phyloP scores from a whole-genome alignment of 108 stramenopile genomes.

The Poteriospumella lacustris region DNA sequence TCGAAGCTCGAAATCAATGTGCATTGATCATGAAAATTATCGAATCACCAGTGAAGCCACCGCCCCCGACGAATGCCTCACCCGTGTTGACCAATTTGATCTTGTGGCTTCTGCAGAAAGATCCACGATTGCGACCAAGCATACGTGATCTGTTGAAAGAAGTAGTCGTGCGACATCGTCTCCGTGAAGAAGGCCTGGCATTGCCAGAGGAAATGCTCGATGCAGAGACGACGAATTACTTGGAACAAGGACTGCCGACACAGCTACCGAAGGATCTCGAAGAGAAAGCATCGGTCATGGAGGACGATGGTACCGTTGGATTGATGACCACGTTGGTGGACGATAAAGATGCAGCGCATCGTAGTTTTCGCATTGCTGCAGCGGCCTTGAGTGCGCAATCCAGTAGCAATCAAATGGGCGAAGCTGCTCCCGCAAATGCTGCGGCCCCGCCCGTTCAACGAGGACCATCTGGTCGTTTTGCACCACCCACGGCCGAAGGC shows the following conservation, averaged over 20 bases:
- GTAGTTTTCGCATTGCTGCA: too few species aligned
- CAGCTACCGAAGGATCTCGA: not conserved
- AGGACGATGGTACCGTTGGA: not conserved
- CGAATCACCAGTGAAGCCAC: constrained; percentile 8
- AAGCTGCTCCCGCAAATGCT: too few species aligned
- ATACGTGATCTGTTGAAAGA: constrained; percentile 13
- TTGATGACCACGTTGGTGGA: not conserved
- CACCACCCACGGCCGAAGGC: too few species aligned
- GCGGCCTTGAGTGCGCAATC: too few species aligned
- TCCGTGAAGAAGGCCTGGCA: not conserved
- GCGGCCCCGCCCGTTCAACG: too few species aligned
- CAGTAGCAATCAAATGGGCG: too few species aligned
- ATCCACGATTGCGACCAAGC: not conserved
- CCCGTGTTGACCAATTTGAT: not conserved
- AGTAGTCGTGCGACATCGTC: not conserved
- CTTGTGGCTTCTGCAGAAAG: constrained; percentile 23
- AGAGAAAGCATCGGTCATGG: not conserved
- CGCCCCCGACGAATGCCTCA: not conserved
- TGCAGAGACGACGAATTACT: not conserved
- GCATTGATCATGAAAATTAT: constrained; percentile 56
- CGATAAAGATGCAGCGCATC: too few species aligned
- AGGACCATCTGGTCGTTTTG: too few species aligned
- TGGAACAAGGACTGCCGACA: not conserved
- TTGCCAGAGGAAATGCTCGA: not conserved
- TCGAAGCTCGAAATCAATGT: constrained; percentile 53